Base-by-base conservation (phyloP, 1,284 basidiomycete genomes). In the Puccinia horiana region DNA sequence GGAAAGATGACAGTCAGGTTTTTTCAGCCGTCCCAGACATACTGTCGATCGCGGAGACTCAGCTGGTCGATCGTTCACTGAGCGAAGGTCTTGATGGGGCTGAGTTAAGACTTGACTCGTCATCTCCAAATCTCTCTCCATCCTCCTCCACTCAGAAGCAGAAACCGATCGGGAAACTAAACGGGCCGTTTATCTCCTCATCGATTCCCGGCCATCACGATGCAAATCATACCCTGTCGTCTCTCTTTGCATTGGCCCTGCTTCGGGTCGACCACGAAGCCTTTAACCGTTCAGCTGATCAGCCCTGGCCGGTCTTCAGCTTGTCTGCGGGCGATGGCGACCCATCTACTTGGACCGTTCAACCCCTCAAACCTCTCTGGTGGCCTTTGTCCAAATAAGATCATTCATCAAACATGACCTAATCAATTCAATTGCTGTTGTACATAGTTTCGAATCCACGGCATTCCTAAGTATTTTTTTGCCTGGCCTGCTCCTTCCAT, bases 381-480 rank as follows among this genome's bases (percentile, higher is more conserved):
- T 76, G 74, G 74, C 74, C 74, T 9, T 61, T 49, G 9, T 47
- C 42, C 42, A 69, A 69, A 69, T 69, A 47, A 29, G 11, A 23
- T 23, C 14, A 47, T 20, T 40, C 18, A 23, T 20, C 18, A 35
- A 8, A 35, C n/a, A 61, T 61, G 3, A 35, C 18, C 18, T 29
- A 16, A 14, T 1, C 3, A 61, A 16, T 61, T 29, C 58, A 18
- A 61, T 61, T 16, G 11, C 29, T 35, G 14, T 18, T 2, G 9
- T 61, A 35, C 3, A n/a, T 72, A 63, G 9, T 74, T 54, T 40
- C 35, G 52, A 35, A 81, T 29, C 78, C 78, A 81, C 44, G 78
- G 78, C 78, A 81, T 81, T 44, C 67, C 58, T 23, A 70, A 26
- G 49, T 74, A 81, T 42, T 74, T 73, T 29, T 32, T 74, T 54